Percentiles rank a stretch among this genome's conserved stretches.
Evolutionary conservation across 306 rosid genomes (phyloP).

Genomic region (Fragaria ananassa): DNA sequence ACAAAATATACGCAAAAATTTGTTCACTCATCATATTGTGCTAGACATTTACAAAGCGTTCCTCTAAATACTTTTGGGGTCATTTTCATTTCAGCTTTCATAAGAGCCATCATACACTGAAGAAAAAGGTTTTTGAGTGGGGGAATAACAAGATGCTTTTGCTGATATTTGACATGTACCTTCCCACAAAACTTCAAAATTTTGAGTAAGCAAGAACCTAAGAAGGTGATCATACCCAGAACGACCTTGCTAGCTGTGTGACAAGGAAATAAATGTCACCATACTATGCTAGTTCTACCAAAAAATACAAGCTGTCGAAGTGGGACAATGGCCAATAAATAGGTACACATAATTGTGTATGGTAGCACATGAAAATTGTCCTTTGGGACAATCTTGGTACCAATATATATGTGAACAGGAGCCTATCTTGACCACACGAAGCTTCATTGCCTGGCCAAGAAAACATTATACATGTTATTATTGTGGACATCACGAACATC

Average conservation of each 20-base stretch:
- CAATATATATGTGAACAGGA: not conserved
- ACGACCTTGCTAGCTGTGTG: not conserved
- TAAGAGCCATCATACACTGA: not conserved
- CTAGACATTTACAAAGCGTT: not conserved
- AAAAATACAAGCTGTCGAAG: constrained; percentile 6
- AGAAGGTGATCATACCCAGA: constrained; percentile 4
- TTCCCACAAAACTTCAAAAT: not conserved
- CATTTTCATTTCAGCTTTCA: not conserved
- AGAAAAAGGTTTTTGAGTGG: not conserved
- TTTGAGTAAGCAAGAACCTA: not conserved
- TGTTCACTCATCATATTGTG: not conserved
- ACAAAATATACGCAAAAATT: too few species aligned
- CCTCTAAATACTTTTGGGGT: not conserved
- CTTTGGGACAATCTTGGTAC: not conserved
- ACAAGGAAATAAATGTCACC: not conserved
- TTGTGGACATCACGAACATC: not conserved
- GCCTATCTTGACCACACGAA: not conserved
- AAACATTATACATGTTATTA: not conserved
- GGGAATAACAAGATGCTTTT: not conserved
- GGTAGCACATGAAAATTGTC: constrained; percentile 15
- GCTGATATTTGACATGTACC: not conserved
- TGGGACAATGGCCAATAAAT: constrained; percentile 6
- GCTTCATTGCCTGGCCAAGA: not conserved
- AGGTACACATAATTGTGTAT: not conserved
- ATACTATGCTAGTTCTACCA: not conserved